Conservation (phyloP, 441 rosid species). For the Populus hybrid region DNA sequence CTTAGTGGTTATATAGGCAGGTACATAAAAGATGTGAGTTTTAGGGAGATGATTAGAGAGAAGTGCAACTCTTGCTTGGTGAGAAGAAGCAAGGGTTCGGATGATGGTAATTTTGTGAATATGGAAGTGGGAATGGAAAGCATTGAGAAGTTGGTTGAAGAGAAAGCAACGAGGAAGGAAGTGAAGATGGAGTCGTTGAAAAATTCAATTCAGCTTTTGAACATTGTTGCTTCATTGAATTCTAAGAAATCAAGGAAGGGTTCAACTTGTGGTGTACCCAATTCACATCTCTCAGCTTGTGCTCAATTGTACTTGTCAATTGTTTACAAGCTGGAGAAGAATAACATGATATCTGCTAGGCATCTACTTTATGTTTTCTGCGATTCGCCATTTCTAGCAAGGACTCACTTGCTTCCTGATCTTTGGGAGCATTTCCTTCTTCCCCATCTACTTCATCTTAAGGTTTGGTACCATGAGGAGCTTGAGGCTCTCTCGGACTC, state of each 20-base stretch:
- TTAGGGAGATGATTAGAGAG: slow-evolving; percentile 33
- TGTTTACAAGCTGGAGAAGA: slow-evolving; percentile 54
- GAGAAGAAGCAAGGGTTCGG: slow-evolving; percentile 22
- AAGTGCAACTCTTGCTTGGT: slow-evolving; percentile 38
- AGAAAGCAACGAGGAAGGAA: slow-evolving; percentile 23
- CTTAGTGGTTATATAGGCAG: slow-evolving; percentile 50
- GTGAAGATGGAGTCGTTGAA: slow-evolving; percentile 22
- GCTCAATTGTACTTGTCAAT: slow-evolving; percentile 53
- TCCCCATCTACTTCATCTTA: slow-evolving; percentile 67
- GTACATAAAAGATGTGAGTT: slow-evolving; percentile 39
- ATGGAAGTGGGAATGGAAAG: slow-evolving; percentile 38
- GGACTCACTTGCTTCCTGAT: slow-evolving; percentile 63
- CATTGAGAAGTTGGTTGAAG: slow-evolving; percentile 37
- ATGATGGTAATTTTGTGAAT: slow-evolving; percentile 27
- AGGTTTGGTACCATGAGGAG: slow-evolving; percentile 55
- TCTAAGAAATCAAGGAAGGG: slow-evolving; percentile 29
- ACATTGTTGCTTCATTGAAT: slow-evolving; percentile 42
- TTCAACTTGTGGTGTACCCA: slow-evolving; percentile 46
- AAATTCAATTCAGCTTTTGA: slow-evolving; percentile 36
- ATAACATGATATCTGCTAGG: slow-evolving; percentile 37
- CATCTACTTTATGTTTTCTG: slow-evolving; percentile 14
- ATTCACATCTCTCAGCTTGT: slow-evolving; percentile 54
- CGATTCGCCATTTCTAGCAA: slow-evolving; percentile 48
- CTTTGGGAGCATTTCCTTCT: slow-evolving; percentile 66
- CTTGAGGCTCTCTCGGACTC: slow-evolving; percentile 34